Percentiles rank a stretch among this genome's conserved stretches.
Evolutionary conservation across 345 rosid species (phyloP).

Genomic region (Aegle marmelos): DNA sequence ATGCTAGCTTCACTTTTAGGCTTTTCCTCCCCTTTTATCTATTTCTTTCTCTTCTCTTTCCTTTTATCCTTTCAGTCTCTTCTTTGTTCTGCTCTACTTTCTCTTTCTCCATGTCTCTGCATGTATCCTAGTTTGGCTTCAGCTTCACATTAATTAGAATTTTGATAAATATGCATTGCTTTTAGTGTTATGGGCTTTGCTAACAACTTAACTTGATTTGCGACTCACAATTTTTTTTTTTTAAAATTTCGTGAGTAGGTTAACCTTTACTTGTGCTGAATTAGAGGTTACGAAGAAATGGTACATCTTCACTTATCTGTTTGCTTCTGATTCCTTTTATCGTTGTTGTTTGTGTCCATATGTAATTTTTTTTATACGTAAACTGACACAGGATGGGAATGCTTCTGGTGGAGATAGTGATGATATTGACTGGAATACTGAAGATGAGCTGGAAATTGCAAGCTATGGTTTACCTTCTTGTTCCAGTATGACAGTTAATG

Average conservation of each 20-base stretch:
- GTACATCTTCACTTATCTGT: neutral
- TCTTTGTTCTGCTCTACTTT: neutral
- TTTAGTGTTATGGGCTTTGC: neutral
- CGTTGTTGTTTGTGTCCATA: neutral
- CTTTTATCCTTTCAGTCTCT: neutral
- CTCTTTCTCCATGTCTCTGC: neutral
- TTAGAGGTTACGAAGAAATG: constrained; percentile 17
- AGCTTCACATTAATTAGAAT: neutral
- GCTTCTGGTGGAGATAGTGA: constrained; percentile 34
- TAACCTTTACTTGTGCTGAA: neutral
- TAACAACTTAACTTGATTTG: neutral
- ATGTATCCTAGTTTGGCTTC: neutral
- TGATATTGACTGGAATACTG: constrained; percentile 57
- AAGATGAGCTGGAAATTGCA: constrained; percentile 66
- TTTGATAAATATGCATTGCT: neutral
- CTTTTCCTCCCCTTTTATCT: neutral
- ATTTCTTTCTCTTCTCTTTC: neutral
- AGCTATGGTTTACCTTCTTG: constrained; percentile 25
- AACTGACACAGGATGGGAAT: constrained; percentile 34
- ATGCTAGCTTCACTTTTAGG: neutral
- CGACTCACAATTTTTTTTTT: neutral
- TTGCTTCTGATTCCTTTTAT: neutral
- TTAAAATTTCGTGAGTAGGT: constrained; percentile 10
- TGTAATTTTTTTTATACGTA: neutral
- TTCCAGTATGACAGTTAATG: constrained; percentile 19